These are phyloP conservation scores for Picochlorum sp. DNA, from an alignment of 139 green algal genomes.

Conservation along the genomic window DNA sequence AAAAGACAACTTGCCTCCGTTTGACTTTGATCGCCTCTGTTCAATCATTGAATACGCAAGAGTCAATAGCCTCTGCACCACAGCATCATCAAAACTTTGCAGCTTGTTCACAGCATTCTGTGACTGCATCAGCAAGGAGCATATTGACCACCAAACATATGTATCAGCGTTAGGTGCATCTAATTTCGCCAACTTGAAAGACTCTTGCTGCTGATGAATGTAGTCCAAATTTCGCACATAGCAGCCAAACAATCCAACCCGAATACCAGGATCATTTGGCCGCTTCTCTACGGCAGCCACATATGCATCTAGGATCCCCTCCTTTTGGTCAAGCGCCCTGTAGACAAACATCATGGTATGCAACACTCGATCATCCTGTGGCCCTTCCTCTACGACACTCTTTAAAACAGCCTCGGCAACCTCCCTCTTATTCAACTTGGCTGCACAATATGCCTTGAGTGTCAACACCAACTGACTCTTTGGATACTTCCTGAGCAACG, in stretches of 20 bases:
- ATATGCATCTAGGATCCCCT: slow-evolving; percentile 44
- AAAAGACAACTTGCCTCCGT: neutral
- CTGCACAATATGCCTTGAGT: slow-evolving; percentile 50
- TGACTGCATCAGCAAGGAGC: slow-evolving; percentile 46
- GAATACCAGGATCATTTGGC: slow-evolving; percentile 33
- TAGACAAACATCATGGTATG: slow-evolving; percentile 46
- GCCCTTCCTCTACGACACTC: slow-evolving; percentile 29
- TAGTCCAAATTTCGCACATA: slow-evolving; percentile 55
- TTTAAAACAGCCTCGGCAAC: slow-evolving; percentile 10
- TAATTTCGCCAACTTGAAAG: slow-evolving; percentile 53
- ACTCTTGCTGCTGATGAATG: slow-evolving; percentile 67
- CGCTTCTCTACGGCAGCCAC: slow-evolving; percentile 33
- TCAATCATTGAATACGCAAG: slow-evolving; percentile 54
- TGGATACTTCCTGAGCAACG: slow-evolving; percentile 55
- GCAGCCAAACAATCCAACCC: slow-evolving; percentile 41
- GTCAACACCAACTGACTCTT: slow-evolving; percentile 36
- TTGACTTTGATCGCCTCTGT: slow-evolving; percentile 21
- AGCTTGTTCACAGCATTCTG: neutral
- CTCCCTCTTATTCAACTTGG: slow-evolving; percentile 41
- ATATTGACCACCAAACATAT: slow-evolving; percentile 64
- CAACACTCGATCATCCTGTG: slow-evolving; percentile 47
- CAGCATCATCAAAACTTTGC: neutral
- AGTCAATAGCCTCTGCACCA: slow-evolving; percentile 48
- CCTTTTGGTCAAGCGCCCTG: slow-evolving; percentile 25
- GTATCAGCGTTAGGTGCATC: slow-evolving; percentile 10